Percentiles rank a stretch among this genome's conserved stretches.
Evolutionary conservation across 768 basidiomycete genomes (phyloP).

Genomic region (Trametes meyenii): DNA sequence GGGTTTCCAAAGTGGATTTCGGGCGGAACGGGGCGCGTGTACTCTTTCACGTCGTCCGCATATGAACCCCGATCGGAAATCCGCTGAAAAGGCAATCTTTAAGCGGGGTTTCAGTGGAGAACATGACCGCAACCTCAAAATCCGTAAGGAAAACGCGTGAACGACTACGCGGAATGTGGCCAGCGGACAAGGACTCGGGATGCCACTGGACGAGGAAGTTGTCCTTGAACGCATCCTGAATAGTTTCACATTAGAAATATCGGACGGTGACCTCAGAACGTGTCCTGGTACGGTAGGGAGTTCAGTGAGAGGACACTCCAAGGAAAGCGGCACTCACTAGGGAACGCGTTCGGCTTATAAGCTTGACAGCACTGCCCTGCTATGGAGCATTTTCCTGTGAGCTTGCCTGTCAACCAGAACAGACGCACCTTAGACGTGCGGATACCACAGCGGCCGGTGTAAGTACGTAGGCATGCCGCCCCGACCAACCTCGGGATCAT

Average conservation of each 20-base stretch:
- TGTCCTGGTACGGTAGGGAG: too few relatives aligned
- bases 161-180: constrained; percentile 17
- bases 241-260: not conserved
- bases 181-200: constrained; percentile 32
- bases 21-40: constrained; percentile 29
- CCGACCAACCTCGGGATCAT: too few relatives aligned
- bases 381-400: too few relatives aligned
- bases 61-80: not conserved
- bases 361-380: too few relatives aligned
- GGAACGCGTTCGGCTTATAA: too few relatives aligned
- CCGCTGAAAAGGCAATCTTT: constrained; percentile 11
- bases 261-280: too few relatives aligned
- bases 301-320: too few relatives aligned
- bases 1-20: constrained; percentile 28
- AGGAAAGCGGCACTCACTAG: too few relatives aligned
- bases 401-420: too few relatives aligned
- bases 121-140: constrained; percentile 36
- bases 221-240: constrained; percentile 36
- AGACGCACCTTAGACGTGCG: too few relatives aligned
- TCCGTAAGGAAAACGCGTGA: constrained; percentile 39
- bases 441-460: too few relatives aligned
- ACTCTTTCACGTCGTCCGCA: constrained; percentile 4
- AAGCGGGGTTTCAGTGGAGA: constrained; percentile 24
- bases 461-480: too few relatives aligned
- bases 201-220: constrained; percentile 39